phyloP scores from a whole-genome alignment of 768 basidiomycete species.

The Termitomyces sp. region DNA sequence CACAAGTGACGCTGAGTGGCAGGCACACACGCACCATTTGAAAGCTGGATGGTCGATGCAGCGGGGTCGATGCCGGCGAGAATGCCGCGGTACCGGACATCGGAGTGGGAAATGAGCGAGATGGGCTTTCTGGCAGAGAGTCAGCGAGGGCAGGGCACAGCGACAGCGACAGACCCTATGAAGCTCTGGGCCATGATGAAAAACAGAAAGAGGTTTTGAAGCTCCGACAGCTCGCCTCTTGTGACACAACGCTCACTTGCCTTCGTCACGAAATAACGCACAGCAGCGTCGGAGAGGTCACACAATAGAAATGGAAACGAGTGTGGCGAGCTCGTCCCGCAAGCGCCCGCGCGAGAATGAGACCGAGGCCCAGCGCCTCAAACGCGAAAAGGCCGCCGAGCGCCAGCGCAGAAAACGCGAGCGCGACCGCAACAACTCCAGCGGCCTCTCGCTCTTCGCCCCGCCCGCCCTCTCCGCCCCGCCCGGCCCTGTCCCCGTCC shows the following conservation, averaged over 20 bases:
- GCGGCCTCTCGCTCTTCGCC: conserved; percentile 11
- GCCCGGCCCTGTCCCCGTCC: conserved; percentile 13
- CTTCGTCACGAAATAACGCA: conserved; percentile 29
- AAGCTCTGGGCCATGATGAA: conserved; percentile 72
- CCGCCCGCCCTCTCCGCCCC: conserved; percentile 18
- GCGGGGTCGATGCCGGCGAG: conserved; percentile 82
- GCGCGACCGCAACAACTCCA: conserved; percentile 41
- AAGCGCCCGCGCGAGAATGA: conserved; percentile 70
- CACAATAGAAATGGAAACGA: conserved; percentile 17
- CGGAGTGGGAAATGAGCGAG: conserved; percentile 56
- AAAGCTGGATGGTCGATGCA: conserved; percentile 83
- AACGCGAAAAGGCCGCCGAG: conserved; percentile 85
- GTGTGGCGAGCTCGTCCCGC: conserved; percentile 24
- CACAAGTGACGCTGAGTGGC: too few relatives aligned
- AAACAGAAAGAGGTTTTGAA: background rate
- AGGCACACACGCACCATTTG: conserved; percentile 54
- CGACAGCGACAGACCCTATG: conserved; percentile 48
- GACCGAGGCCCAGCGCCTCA: conserved; percentile 64
- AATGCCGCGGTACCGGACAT: conserved; percentile 86
- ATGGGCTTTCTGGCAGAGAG: conserved; percentile 65
- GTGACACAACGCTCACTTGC: too few relatives aligned
- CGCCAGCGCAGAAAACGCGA: conserved; percentile 81
- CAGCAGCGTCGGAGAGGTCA: conserved; percentile 30
- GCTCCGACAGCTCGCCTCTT: too few relatives aligned
- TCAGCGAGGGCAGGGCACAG: background rate